A percentile compares a stretch with the other conserved stretches of the same genome.
Evolutionary conservation across 257 asterid genomes (phyloP).

Genomic region (Jasminum sambac): DNA sequence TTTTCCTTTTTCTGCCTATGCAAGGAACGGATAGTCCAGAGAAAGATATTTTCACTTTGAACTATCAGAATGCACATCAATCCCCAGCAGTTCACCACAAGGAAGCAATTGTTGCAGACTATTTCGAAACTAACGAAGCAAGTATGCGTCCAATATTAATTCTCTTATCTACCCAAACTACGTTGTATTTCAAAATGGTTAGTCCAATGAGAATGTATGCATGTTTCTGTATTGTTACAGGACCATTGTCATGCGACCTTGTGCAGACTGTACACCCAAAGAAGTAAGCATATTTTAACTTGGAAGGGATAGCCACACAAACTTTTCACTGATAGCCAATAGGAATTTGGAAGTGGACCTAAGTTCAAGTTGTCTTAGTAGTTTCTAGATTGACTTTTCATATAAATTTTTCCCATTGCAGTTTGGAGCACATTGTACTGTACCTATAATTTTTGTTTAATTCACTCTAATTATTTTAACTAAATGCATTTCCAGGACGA

Average conservation of each 20-base stretch:
- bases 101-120: conserved; percentile 30
- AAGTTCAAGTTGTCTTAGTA: neutral
- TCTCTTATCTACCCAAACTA: conserved; percentile 22
- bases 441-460: conserved; percentile 8
- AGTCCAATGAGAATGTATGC: conserved; percentile 15
- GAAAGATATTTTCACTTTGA: conserved; percentile 30
- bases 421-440: conserved; percentile 5
- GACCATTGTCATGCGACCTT: conserved; percentile 41
- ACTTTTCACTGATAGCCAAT: conserved; percentile 2
- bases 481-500: conserved; percentile 15
- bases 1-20: conserved; percentile 13
- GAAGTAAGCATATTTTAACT: conserved; percentile 48
- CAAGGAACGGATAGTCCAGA: conserved; percentile 43
- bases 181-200: conserved; percentile 22
- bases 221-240: conserved; percentile 43
- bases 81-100: conserved; percentile 37
- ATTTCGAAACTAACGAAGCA: conserved; percentile 41
- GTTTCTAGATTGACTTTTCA: neutral
- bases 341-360: neutral
- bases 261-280: conserved; percentile 41
- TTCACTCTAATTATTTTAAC: conserved; percentile 26
- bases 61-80: conserved; percentile 37
- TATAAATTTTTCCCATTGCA: neutral
- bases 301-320: conserved; percentile 18
- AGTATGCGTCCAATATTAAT: conserved; percentile 42